phyloP scores from a whole-genome alignment of 768 basidiomycete species.

The Tricholoma sp. region DNA sequence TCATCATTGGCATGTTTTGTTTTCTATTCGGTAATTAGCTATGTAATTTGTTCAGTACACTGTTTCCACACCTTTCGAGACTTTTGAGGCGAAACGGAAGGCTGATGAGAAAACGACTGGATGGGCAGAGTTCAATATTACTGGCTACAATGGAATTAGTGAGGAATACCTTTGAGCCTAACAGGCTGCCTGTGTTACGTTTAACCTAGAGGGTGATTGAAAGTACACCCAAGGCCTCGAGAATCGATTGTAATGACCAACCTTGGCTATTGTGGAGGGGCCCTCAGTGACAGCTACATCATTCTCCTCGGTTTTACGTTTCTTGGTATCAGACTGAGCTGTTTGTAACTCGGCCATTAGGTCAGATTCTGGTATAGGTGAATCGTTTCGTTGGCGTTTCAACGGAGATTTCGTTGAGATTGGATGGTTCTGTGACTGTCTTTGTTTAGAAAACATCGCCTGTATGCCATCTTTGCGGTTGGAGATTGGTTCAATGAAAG shows the following conservation, averaged over 20 bases:
- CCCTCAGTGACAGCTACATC: not conserved
- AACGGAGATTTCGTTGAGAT: not conserved
- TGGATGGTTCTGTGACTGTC: not conserved
- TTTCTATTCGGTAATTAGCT: not conserved
- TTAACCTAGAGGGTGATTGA: not conserved
- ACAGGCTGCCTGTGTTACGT: no score
- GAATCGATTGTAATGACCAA: not conserved
- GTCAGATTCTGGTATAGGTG: not conserved
- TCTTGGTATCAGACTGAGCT: not conserved
- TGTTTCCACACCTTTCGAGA: not conserved
- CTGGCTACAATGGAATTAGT: not conserved
- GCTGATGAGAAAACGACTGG: not conserved
- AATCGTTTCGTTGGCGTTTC: constrained; percentile 6
- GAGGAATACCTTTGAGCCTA: not conserved
- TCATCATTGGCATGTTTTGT: not conserved
- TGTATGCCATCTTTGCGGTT: constrained; percentile 82
- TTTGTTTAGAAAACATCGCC: constrained; percentile 74
- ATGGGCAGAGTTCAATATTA: not conserved
- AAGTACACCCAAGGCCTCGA: not conserved
- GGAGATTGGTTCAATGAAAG: constrained; percentile 77
- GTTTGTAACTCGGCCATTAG: not conserved
- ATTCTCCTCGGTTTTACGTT: not conserved
- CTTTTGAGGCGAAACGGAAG: not conserved
- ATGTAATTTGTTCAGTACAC: not conserved
- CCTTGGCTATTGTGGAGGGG: constrained; percentile 1